phyloP scores from a whole-genome alignment of 345 rosid species.

The Melaleuca alternifolia region DNA sequence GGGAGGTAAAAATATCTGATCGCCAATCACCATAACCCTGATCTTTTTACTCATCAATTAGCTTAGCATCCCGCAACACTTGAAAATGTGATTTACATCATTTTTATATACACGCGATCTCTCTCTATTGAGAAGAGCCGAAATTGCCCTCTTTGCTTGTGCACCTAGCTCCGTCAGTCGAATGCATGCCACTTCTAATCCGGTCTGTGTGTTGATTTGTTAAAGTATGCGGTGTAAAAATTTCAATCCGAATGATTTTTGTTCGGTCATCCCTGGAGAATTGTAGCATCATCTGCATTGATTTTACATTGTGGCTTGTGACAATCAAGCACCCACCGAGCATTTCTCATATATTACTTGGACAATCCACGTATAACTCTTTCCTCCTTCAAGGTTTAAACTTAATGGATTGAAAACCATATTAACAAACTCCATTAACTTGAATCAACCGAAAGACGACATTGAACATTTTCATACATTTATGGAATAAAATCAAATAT shows the following conservation, averaged over 20 bases:
- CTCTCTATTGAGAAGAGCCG: rapidly evolving
- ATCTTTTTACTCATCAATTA: not conserved
- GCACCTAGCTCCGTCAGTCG: not conserved
- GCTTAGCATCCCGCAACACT: rapidly evolving
- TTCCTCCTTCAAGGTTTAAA: too few relatives aligned
- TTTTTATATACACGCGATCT: not conserved
- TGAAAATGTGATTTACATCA: not conserved
- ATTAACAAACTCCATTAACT: too few relatives aligned
- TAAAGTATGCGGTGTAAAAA: not conserved
- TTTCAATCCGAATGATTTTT: not conserved
- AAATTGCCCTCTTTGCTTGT: not conserved
- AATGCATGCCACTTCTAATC: not conserved
- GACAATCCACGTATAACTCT: too few relatives aligned
- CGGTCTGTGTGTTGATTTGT: not conserved
- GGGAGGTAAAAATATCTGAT: too few relatives aligned
- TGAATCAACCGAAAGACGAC: too few relatives aligned
- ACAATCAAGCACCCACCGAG: too few relatives aligned
- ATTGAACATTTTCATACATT: not conserved
- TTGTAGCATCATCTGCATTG: not conserved
- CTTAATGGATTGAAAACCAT: too few relatives aligned
- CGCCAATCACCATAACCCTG: not conserved
- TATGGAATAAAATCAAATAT: rapidly evolving
- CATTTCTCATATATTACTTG: too few relatives aligned
- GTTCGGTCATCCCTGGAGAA: not conserved
- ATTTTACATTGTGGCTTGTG: not conserved